phyloP scores from a whole-genome alignment of 2,329 filamentous ascomycete species.

The Claviceps sp. region DNA sequence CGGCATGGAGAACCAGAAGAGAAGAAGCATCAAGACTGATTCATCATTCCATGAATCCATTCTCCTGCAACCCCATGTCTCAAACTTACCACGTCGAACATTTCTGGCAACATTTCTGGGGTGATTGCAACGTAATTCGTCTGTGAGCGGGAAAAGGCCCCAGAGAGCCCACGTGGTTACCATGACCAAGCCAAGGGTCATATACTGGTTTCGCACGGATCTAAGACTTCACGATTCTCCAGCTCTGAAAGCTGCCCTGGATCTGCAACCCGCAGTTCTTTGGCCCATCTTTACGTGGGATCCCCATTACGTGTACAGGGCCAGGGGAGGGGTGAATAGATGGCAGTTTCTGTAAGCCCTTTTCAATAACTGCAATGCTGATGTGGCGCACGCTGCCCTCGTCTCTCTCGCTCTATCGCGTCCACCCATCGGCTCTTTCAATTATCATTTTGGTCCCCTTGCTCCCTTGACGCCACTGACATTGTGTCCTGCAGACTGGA shows the following conservation, averaged over 20 bases:
- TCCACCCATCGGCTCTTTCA: no score
- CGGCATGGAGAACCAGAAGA: neutral
- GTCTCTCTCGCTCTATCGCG: neutral
- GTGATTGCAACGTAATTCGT: neutral
- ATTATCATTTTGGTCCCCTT: neutral
- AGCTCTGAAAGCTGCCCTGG: conserved; percentile 56
- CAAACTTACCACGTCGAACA: neutral
- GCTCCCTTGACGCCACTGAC: neutral
- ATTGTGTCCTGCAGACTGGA: conserved; percentile 39
- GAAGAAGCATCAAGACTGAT: neutral
- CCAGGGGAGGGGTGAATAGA: conserved; percentile 56
- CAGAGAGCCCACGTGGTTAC: neutral
- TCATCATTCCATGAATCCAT: neutral
- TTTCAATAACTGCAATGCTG: neutral
- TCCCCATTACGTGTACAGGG: conserved; percentile 64
- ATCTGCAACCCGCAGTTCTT: conserved; percentile 52
- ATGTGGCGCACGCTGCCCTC: neutral
- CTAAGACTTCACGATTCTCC: conserved; percentile 66
- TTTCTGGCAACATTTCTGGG: no score
- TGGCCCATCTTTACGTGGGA: conserved; percentile 75
- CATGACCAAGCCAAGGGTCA: conserved; percentile 33
- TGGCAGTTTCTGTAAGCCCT: conserved; percentile 53
- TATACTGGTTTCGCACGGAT: conserved; percentile 73
- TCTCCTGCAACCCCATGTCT: neutral
- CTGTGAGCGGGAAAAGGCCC: neutral